Base-by-base conservation (phyloP, 108 stramenopile species). In the Cylindrotheca closterium region DNA sequence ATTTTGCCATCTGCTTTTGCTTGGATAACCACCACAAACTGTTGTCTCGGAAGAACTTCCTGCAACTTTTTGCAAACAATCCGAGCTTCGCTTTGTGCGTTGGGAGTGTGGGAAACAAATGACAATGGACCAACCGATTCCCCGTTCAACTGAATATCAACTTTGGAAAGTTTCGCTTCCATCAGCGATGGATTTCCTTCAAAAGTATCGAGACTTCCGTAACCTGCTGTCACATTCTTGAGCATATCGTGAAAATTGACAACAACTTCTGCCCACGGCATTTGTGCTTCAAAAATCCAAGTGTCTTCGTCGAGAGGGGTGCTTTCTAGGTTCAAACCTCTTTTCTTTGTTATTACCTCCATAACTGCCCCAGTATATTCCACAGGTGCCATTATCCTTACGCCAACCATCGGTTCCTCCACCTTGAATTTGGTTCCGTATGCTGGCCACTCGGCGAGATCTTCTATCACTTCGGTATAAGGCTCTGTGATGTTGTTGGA, bases 21-120 rank as follows among this genome's bases (percentile, higher is more conserved):
- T 70, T 99, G 99, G 59, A 99, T 98, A 42, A 96, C 93, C 10
- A 94, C 95, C 26, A 95, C 91, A 65, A 99, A 99, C 71, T 98
- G 98, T 63, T 99, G 97, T 5, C 99, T 79, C 29, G 96, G 96
- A 34, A 98, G 79, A 1, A 96, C 85, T 48, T 90, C 77, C 63
- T 96, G 83, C 3, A 99, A 87, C 62, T 95, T 94, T 55, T 94
- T 79, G 48, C 94, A 94, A 1, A 99, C 95, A 2, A 71, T 51
- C 33, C 96, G 60, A 15, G 88, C 89, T 71, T 96, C 80, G 0
- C 57, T 46, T 50, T 90, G 73, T 12, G 96, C 95, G 29, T 73
- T 70, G 53, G 88, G 84, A 0, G 78, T 67, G 75, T 97, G 96
- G 53, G 91, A 94, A 17, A 98, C 94, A 70, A 97, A 97, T 17